These are phyloP conservation scores for Paxillus ammoniavirescens DNA, from an alignment of 768 basidiomycete genomes.

Conservation along the genomic window DNA sequence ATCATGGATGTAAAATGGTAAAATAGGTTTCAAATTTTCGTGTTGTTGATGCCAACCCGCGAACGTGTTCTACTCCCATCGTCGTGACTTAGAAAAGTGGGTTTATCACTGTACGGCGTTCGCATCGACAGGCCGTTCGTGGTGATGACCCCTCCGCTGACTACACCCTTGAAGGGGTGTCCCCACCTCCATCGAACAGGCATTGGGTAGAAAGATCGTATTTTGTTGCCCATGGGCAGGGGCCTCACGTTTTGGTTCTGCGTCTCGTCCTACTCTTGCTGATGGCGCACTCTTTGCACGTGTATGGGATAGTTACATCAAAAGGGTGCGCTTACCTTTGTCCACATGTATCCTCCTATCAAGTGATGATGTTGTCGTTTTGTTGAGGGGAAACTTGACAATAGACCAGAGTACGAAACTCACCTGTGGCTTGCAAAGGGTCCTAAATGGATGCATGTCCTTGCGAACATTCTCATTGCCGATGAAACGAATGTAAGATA, in stretches of 20 bases:
- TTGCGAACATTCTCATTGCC: too few species aligned
- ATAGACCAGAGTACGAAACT: constrained; percentile 13
- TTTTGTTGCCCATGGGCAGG: constrained; percentile 86
- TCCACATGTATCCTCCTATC: background rate
- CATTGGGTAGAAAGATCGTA: constrained; percentile 68
- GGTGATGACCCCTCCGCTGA: constrained; percentile 57
- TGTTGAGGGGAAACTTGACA: background rate
- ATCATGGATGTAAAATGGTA: too few species aligned
- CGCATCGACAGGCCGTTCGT: constrained; percentile 42
- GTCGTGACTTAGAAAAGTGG: too few species aligned
- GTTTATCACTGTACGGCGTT: background rate
- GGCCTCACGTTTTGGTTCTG: constrained; percentile 19
- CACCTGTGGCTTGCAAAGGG: constrained; percentile 12
- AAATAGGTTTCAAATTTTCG: constrained; percentile 12
- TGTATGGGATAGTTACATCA: constrained; percentile 71
- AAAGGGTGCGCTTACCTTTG: constrained; percentile 52
- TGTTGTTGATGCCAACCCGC: constrained; percentile 78
- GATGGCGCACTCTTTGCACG: background rate
- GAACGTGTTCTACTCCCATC: constrained; percentile 27
- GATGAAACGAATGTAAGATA: too few species aligned
- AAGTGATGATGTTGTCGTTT: too few species aligned
- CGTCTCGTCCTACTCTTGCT: background rate
- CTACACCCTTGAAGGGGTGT: constrained; percentile 89
- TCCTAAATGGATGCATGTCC: too few species aligned
- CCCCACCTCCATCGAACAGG: constrained; percentile 83